Evolutionary conservation across 78 protist species (phyloP), one percentile per base, ranked within the genome.

Genomic region (Dictyostelium purpureum): DNA sequence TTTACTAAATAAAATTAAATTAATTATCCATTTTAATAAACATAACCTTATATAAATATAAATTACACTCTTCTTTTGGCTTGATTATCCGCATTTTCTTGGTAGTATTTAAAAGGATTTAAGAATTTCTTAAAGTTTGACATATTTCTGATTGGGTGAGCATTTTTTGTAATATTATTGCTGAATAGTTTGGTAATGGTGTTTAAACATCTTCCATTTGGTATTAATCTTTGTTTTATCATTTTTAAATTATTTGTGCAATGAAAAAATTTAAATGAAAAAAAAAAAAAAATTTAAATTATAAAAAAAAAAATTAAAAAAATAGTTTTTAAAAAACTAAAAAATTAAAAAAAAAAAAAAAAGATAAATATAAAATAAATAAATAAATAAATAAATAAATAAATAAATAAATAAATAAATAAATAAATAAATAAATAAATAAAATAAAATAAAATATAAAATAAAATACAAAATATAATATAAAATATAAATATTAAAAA

Each of bases 11-110:
- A 24, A 28, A 45, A 74, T 31, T 10, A 14, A 49, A 37, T 26
- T 1, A 42, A 75, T 24, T n/a, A 73, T 6, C 31, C 12, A 4
- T 31, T n/a, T 24, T 16, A 5, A 12, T 12, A 57, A 14, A 4
- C 12, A 43, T 28, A 12, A 26, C 6, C 21, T 14, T 28, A 10
- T 42, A 38, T 24, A 42, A 40, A 9, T 6, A n/a, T n/a, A 42
- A 51, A 4, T 63, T 80, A 80, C 89, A 82, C 67, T 71, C 63
- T 67, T 35, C 74, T 82, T 61, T 82, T 82, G 69, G 61, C 67
- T 31, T 54, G 59, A 14, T 79, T 70, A 31, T 82, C 79, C 26
- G 79, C 90, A 54, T 67, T 82, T 12, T 67, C 52, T 26, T 71
- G 28, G 14, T 82, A 82, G 19, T 71, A 82, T 26, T 82, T 42